Evolutionary conservation across 2,329 filamentous ascomycete genomes (phyloP).

Genomic region (Talaromyces sp.): DNA sequence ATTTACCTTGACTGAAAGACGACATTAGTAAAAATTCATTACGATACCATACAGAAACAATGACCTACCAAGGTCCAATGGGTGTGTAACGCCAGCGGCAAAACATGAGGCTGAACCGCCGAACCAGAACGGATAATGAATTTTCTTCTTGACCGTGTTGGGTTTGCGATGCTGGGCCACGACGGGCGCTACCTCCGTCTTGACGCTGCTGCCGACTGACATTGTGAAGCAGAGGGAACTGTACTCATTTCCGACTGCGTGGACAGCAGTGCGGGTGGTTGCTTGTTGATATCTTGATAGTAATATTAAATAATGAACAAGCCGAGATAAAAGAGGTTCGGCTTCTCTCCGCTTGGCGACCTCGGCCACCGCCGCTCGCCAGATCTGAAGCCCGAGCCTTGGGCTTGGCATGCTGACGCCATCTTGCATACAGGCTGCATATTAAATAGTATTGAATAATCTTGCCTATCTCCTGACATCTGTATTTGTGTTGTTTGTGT

Average conservation of each 20-base stretch:
- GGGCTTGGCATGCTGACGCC: not conserved
- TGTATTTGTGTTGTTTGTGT: not conserved
- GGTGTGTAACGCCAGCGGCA: constrained; percentile 87
- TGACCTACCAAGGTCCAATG: constrained; percentile 71
- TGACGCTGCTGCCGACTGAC: constrained; percentile 10
- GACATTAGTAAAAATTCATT: not conserved
- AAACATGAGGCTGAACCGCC: constrained; percentile 90
- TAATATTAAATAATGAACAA: not conserved
- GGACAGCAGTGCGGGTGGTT: not conserved
- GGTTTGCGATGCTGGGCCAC: not conserved
- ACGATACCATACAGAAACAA: not conserved
- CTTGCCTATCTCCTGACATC: no score
- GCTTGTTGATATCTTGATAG: no score
- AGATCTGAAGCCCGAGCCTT: not conserved
- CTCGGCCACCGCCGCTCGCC: not conserved
- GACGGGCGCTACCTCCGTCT: constrained; percentile 5
- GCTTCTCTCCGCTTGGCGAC: constrained; percentile 3
- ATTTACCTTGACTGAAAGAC: constrained; percentile 48
- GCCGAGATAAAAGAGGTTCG: not conserved
- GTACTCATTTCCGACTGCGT: constrained; percentile 8
- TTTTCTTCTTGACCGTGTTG: constrained; percentile 23
- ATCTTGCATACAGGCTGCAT: not conserved
- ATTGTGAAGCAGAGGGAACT: constrained; percentile 3
- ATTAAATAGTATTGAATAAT: no score
- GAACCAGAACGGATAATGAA: constrained; percentile 85